phyloP scores from a whole-genome alignment of 495 filamentous ascomycete genomes.

The Viridothelium virens region DNA sequence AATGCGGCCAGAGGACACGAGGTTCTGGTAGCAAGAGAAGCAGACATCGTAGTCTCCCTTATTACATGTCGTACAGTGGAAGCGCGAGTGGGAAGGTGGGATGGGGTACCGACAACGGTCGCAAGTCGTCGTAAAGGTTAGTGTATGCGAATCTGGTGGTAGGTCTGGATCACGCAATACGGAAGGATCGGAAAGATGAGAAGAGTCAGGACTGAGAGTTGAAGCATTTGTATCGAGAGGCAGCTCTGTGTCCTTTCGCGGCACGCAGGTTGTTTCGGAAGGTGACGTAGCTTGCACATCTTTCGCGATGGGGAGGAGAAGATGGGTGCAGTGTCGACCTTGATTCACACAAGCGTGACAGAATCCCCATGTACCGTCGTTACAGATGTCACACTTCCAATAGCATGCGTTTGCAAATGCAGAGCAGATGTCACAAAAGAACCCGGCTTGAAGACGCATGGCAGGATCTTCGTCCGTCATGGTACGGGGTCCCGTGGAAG shows the following conservation, averaged over 20 bases:
- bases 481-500: slow-evolving; percentile 26
- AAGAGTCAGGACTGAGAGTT: not conserved
- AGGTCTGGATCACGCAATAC: slow-evolving; percentile 18
- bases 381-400: slow-evolving; percentile 77
- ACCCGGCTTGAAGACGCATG: slow-evolving; percentile 62
- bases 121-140: slow-evolving; percentile 63
- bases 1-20: slow-evolving; percentile 54
- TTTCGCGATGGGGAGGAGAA: slow-evolving; percentile 56
- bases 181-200: slow-evolving; percentile 7
- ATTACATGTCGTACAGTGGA: slow-evolving; percentile 65
- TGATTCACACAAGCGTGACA: slow-evolving; percentile 75
- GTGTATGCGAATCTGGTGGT: slow-evolving; percentile 41
- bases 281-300: slow-evolving; percentile 22
- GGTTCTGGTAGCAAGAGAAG: slow-evolving; percentile 59
- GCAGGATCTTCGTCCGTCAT: slow-evolving; percentile 58
- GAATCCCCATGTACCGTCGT: slow-evolving; percentile 88
- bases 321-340: slow-evolving; percentile 67
- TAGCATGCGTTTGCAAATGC: slow-evolving; percentile 65
- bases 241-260: no score
- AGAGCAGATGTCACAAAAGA: slow-evolving; percentile 72
- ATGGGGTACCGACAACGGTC: slow-evolving; percentile 67
- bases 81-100: slow-evolving; percentile 56
- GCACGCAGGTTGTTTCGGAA: slow-evolving; percentile 12
- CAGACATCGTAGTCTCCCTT: slow-evolving; percentile 81
- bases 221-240: no score